Base-by-base conservation (phyloP, 2,329 filamentous ascomycete genomes). In the Geosmithia morbida region DNA sequence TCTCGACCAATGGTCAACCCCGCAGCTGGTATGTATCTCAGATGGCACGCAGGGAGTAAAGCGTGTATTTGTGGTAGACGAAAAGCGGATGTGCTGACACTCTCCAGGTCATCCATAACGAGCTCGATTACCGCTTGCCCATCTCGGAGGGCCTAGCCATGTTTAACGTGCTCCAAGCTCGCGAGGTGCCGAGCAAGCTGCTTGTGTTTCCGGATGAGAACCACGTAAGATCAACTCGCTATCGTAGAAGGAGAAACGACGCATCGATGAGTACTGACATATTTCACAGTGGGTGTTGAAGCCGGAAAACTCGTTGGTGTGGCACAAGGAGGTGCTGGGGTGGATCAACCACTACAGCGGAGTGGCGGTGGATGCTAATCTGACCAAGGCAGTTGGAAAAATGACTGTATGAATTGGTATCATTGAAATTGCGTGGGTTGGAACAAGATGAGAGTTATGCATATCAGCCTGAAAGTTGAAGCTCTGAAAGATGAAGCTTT, bases 241-340 rank as follows among this genome's bases (percentile, higher is more conserved):
- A 17, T 18, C 22, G 13, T 19, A 2, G 1, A 29, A 2, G 20
- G 14, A 41, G 6, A 39, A 19, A 20, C 26, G 41, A 22, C 11
- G 33, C 6, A 13, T 18, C n/a, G 10, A 33, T 45, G 29, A 33
- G 51, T 20, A 56, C 44, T 5, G 6, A 26, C 14, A 33, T 19
- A 19, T 16, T 16, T 26, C 30, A 8, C 37, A 80, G 76, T 82
- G 87, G 87, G 88, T 96, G 3, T 59, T 95, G 47, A 94, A 95
- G 61, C 86, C 84, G 0, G 90, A 96, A 65, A 97, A 97, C 62
- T 85, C 81, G 3, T 67, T 96, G 17, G 74, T 94, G 18, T 97
- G 92, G 92, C 88, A 97, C 58, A 76, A 76, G 48, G 85, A 87
- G 49, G 88, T 97, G 16, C 59, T 96, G 29, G 78, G 78, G 48